Evolutionary conservation across 2,329 filamentous ascomycete genomes (phyloP), one percentile per base, ranked within the genome.

Genomic region (Cytospora schulzeri): DNA sequence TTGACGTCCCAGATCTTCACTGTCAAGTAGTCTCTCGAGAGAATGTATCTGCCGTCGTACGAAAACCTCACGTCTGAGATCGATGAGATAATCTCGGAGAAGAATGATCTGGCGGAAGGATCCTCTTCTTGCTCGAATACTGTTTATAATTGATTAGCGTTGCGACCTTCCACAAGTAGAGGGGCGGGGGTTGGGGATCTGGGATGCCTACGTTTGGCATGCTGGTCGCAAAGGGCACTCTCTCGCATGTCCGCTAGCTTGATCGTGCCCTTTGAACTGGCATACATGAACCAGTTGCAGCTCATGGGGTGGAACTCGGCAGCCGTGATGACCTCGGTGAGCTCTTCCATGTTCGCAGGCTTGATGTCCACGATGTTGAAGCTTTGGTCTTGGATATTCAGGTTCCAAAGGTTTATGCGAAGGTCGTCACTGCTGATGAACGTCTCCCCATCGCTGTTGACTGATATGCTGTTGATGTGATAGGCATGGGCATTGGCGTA

Each of bases 331-430:
- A 99, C 95, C 78, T 99, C 95, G 0, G 95, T 99, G 69, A 99
- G 84, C 81, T 99, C 95, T 79, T 99, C 95, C 95, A 99, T 99
- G 77, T 99, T 99, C 50, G 95, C 95, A 11, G 95, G 95, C 79
- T 99, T 99, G 83, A 99, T 99, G 77, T 99, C 95, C 68, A 99
- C 95, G 75, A 99, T 99, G 80, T 99, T 99, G 86, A 99, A 99
- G 81, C 95, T 98, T 80, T 98, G 94, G 72, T 98, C 94, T 77
- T 99, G 95, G 69, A 99, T 99, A 79, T 98, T 98, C 71, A 98
- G 83, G 76, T 99, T 98, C 95, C 95, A 99, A 63, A 99, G 83
- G 78, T 99, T 99, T 83, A 99, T 96, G 68, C 95, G 90, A 68
- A 99, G 82, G 76, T 99, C 95, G 76, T 99, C 95, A 76, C 93